A percentile compares a stretch with the other conserved stretches of the same genome.
These are phyloP conservation scores for Colletotrichum costaricense DNA, from an alignment of 2,329 filamentous ascomycete genomes.

Conservation along the genomic window DNA sequence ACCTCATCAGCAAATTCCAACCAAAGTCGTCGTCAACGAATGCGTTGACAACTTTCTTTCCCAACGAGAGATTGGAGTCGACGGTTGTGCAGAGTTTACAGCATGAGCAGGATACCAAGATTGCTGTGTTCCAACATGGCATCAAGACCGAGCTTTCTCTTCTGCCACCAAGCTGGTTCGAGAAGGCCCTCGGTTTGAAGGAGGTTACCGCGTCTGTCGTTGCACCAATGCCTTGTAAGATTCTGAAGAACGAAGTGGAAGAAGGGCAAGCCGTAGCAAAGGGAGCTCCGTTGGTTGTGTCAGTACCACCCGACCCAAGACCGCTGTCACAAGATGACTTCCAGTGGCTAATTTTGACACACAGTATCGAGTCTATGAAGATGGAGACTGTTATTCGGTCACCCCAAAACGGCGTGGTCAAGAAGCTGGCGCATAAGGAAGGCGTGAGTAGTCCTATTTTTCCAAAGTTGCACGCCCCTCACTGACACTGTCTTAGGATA, in stretches of 20 bases:
- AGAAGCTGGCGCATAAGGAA: slow-evolving; percentile 79
- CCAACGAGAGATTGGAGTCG: slow-evolving; percentile 81
- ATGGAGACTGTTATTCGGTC: slow-evolving; percentile 89
- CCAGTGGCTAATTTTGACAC: slow-evolving; percentile 39
- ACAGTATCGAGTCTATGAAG: slow-evolving; percentile 86
- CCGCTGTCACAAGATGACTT: background rate
- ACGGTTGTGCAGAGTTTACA: slow-evolving; percentile 74
- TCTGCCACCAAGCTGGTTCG: slow-evolving; percentile 80
- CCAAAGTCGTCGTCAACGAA: slow-evolving; percentile 42
- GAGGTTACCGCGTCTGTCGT: slow-evolving; percentile 85
- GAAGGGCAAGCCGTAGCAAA: slow-evolving; percentile 87
- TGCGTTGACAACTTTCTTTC: slow-evolving; percentile 79
- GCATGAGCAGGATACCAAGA: slow-evolving; percentile 64
- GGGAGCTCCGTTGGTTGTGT: slow-evolving; percentile 88
- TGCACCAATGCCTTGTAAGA: slow-evolving; percentile 98
- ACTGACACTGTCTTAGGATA: slow-evolving; percentile 64
- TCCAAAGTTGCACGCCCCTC: slow-evolving; percentile 2
- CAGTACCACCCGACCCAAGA: slow-evolving; percentile 48
- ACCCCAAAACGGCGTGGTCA: slow-evolving; percentile 77
- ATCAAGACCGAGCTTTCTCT: slow-evolving; percentile 68
- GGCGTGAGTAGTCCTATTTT: slow-evolving; percentile 66
- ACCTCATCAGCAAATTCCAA: slow-evolving; percentile 56
- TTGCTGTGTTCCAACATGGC: slow-evolving; percentile 83
- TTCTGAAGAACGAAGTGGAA: slow-evolving; percentile 86
- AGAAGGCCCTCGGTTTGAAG: slow-evolving; percentile 86